Conservation (phyloP, 1,139 yeast genomes). For the Nakaseomyces bracarensis region DNA sequence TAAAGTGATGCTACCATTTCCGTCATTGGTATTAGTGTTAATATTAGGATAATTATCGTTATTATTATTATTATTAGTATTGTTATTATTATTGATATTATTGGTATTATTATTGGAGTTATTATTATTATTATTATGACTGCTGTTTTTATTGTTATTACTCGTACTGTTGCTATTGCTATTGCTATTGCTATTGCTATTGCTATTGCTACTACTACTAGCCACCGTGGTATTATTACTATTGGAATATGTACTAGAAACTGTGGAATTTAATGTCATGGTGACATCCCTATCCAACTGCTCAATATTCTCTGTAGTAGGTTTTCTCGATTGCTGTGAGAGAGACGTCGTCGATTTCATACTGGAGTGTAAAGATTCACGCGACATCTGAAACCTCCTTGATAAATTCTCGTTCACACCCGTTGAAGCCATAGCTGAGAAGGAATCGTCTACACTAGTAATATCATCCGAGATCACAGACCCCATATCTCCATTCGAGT, state of each 20-base stretch:
- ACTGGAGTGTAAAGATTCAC: background rate
- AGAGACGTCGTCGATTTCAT: background rate
- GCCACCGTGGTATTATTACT: background rate
- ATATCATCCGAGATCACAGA: slow-evolving; percentile 3
- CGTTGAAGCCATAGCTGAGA: background rate
- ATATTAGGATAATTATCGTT: background rate
- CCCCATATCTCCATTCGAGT: background rate
- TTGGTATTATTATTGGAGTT: background rate
- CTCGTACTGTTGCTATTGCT: background rate
- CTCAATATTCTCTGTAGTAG: background rate
- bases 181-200: background rate
- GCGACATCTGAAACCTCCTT: slow-evolving; percentile 1
- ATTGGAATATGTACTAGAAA: background rate
- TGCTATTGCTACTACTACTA: too few species aligned
- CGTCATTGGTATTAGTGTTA: background rate
- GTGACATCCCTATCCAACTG: slow-evolving; percentile 2
- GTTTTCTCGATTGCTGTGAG: background rate
- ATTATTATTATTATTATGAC: background rate
- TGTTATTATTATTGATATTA: background rate
- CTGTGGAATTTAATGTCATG: background rate
- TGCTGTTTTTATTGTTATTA: background rate
- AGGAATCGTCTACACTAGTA: slow-evolving; percentile 1
- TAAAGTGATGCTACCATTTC: slow-evolving; percentile 9
- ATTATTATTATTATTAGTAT: background rate
- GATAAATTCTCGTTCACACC: background rate